Conservation (phyloP, 306 rosid species). For the Coriaria nepalensis region DNA sequence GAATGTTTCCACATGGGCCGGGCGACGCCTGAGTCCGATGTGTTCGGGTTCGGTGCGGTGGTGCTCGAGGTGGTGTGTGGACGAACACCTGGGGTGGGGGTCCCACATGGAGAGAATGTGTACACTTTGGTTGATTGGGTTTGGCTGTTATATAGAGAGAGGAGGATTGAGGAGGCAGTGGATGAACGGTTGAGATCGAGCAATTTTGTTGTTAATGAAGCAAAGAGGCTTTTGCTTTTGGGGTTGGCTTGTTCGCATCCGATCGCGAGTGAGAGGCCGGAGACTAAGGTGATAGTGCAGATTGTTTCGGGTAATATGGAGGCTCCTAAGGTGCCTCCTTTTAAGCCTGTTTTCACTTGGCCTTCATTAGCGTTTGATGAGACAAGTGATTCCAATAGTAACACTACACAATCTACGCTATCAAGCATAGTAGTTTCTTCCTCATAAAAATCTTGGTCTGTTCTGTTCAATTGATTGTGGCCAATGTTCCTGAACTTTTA, state of each 20-base stretch:
- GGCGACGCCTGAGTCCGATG: slow-evolving; percentile 40
- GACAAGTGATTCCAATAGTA: not conserved
- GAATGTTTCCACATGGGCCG: slow-evolving; percentile 46
- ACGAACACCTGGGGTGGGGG: slow-evolving; percentile 17
- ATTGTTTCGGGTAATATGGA: slow-evolving; percentile 26
- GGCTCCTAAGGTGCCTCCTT: slow-evolving; percentile 26
- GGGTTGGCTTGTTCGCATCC: slow-evolving; percentile 46
- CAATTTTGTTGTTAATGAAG: slow-evolving; percentile 23
- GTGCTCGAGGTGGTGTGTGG: slow-evolving; percentile 39
- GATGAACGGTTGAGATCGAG: slow-evolving; percentile 15
- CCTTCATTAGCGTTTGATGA: slow-evolving; percentile 9
- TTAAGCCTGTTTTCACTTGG: slow-evolving; percentile 39
- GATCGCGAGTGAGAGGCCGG: slow-evolving; percentile 27
- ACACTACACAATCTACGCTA: slow-evolving; percentile 4
- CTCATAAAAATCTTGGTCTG: not conserved
- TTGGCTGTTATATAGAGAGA: slow-evolving; percentile 34
- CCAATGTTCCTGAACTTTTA: no score
- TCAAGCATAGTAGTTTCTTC: slow-evolving; percentile 11
- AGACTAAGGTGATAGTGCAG: slow-evolving; percentile 28
- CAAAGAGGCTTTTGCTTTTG: slow-evolving; percentile 27
- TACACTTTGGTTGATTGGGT: slow-evolving; percentile 39
- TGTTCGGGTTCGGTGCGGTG: slow-evolving; percentile 40
- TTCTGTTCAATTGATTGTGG: no score
- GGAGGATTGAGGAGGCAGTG: slow-evolving; percentile 23
- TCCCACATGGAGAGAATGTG: slow-evolving; percentile 9